Evolutionary conservation across 345 rosid species (phyloP).

Genomic region (Acer campestre): DNA sequence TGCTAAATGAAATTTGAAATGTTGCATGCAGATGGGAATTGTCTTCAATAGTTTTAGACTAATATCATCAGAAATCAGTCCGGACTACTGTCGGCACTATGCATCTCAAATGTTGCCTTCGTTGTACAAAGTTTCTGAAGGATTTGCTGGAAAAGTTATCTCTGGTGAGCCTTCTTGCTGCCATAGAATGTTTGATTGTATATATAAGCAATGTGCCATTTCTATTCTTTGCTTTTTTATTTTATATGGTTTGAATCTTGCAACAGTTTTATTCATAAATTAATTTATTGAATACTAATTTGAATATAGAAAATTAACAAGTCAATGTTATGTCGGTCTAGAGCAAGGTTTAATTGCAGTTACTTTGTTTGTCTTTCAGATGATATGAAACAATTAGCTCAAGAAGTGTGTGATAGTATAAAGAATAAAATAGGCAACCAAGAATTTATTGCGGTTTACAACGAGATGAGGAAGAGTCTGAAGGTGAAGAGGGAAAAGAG

Average conservation of each 20-base stretch:
- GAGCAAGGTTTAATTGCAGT: background rate
- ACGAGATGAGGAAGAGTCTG: conserved; percentile 60
- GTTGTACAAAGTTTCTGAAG: conserved; percentile 87
- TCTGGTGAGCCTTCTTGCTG: conserved; percentile 45
- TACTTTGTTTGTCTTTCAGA: conserved; percentile 36
- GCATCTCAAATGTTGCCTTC: conserved; percentile 68
- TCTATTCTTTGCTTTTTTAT: background rate
- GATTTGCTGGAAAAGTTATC: conserved; percentile 72
- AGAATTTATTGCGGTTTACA: conserved; percentile 54
- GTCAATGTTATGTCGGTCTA: background rate
- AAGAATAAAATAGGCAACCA: conserved; percentile 56
- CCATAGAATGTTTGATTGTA: background rate
- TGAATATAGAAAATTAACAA: background rate
- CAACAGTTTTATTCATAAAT: background rate
- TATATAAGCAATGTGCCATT: background rate
- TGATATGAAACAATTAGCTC: conserved; percentile 67
- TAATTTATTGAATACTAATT: background rate
- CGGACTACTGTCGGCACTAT: conserved; percentile 47
- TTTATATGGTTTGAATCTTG: background rate
- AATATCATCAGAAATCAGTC: conserved; percentile 43
- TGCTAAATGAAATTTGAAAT: conserved; percentile 17
- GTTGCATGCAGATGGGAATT: conserved; percentile 62
- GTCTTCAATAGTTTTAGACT: conserved; percentile 58
- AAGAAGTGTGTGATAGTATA: conserved; percentile 64
- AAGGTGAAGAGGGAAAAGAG: conserved; percentile 74